These are phyloP conservation scores for Lithospermum erythrorhizon DNA, from an alignment of 257 asterid species.

Conservation along the genomic window DNA sequence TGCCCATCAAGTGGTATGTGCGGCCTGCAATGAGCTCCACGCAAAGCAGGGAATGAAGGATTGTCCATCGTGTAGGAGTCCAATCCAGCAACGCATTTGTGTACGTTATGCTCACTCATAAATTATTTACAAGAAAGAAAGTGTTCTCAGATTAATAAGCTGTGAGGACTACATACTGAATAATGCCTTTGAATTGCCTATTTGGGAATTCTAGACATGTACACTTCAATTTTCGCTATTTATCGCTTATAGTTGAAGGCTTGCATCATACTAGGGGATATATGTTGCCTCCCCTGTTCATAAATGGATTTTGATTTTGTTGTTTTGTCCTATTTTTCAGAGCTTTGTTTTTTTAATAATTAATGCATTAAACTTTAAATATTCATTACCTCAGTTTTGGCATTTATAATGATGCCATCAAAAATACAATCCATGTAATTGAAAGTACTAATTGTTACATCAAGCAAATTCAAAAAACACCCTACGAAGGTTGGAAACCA, in stretches of 20 bases:
- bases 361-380: too few relatives aligned
- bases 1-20: constrained; percentile 91
- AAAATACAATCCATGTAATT: too few relatives aligned
- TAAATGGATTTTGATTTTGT: background rate
- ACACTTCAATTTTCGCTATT: constrained; percentile 5
- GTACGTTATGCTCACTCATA: constrained; percentile 66
- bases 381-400: too few relatives aligned
- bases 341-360: too few relatives aligned
- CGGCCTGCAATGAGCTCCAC: constrained; percentile 77
- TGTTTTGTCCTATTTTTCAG: too few relatives aligned
- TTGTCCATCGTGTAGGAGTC: constrained; percentile 92
- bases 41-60: constrained; percentile 97
- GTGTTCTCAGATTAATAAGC: constrained; percentile 29
- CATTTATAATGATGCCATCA: too few relatives aligned
- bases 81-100: constrained; percentile 65
- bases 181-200: constrained; percentile 27
- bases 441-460: too few relatives aligned
- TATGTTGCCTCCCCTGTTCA: background rate
- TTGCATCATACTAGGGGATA: background rate
- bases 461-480: too few relatives aligned
- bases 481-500: too few relatives aligned
- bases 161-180: constrained; percentile 33
- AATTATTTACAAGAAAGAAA: constrained; percentile 13
- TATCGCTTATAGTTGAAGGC: background rate
- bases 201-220: constrained; percentile 19